A percentile compares a stretch with the other conserved stretches of the same genome.
These are phyloP conservation scores for Flaveria trinervia DNA, from an alignment of 129 eudicot species.

Conservation along the genomic window DNA sequence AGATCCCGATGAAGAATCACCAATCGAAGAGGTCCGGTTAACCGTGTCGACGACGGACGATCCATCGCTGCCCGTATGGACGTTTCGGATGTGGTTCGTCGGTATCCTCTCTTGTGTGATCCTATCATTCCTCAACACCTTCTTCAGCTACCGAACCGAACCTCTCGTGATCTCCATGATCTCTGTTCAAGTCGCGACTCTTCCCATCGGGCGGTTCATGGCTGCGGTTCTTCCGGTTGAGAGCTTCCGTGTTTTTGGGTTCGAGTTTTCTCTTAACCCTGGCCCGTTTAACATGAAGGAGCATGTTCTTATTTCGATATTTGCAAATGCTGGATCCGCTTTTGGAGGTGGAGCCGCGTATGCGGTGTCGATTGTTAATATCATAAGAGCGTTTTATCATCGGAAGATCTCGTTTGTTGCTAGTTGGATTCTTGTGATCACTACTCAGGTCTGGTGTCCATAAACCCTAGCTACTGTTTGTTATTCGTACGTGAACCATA, in stretches of 20 bases:
- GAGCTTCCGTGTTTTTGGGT: conserved; percentile 34
- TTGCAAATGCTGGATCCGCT: conserved; percentile 63
- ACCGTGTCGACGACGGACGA: conserved; percentile 41
- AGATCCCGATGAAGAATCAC: conserved; percentile 32
- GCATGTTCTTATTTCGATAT: conserved; percentile 64
- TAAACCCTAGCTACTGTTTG: no score
- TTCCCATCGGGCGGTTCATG: conserved; percentile 70
- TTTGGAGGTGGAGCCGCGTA: conserved; percentile 65
- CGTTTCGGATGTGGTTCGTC: conserved; percentile 72
- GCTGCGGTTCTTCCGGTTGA: conserved; percentile 50
- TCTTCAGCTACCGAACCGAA: conserved; percentile 55
- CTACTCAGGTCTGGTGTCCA: conserved; percentile 49
- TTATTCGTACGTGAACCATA: no score
- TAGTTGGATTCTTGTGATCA: no score
- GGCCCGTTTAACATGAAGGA: conserved; percentile 81
- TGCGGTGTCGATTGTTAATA: conserved; percentile 49
- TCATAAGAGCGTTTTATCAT: conserved; percentile 52
- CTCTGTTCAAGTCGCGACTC: conserved; percentile 49
- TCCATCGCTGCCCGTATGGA: conserved; percentile 58
- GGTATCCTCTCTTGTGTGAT: conserved; percentile 52
- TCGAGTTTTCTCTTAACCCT: conserved; percentile 50
- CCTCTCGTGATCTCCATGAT: conserved; percentile 58
- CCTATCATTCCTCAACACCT: conserved; percentile 57
- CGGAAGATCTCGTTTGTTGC: no score
- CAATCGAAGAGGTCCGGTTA: conserved; percentile 41